phyloP scores from a whole-genome alignment of 805 yeast species.

The Brettanomyces nanus region DNA sequence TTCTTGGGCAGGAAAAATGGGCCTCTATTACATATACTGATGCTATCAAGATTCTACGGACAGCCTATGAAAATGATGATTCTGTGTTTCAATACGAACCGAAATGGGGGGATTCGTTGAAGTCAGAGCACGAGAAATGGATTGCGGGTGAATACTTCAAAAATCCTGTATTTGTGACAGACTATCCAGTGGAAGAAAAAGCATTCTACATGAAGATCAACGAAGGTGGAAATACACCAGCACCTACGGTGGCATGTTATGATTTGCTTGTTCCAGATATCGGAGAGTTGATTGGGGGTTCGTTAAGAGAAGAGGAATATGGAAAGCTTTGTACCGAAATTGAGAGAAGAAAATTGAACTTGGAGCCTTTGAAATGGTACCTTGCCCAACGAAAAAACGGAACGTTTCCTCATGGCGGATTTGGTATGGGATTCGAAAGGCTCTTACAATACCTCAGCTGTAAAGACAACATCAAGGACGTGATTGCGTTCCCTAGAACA shows the following conservation, averaged over 20 bases:
- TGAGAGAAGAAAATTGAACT: slow-evolving; percentile 45
- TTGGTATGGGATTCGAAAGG: slow-evolving; percentile 92
- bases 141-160: slow-evolving; percentile 61
- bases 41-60: slow-evolving; percentile 51
- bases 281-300: slow-evolving; percentile 94
- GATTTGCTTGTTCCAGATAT: slow-evolving; percentile 85
- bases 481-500: slow-evolving; percentile 79
- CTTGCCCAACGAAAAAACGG: slow-evolving; percentile 67
- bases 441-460: slow-evolving; percentile 65
- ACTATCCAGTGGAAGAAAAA: slow-evolving; percentile 71
- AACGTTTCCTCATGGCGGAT: slow-evolving; percentile 91
- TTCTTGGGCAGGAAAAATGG: slow-evolving; percentile 47
- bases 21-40: slow-evolving; percentile 63
- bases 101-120: slow-evolving; percentile 64
- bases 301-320: slow-evolving; percentile 72
- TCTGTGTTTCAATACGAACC: slow-evolving; percentile 37
- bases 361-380: slow-evolving; percentile 70
- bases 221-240: slow-evolving; percentile 26
- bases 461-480: slow-evolving; percentile 76
- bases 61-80: slow-evolving; percentile 22
- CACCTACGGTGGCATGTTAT: slow-evolving; percentile 73
- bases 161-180: slow-evolving; percentile 81
- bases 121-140: slow-evolving; percentile 89
- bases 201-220: slow-evolving; percentile 87
- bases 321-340: slow-evolving; percentile 42